A percentile compares a stretch with the other conserved stretches of the same genome.
phyloP scores from a whole-genome alignment of 768 basidiomycete species.

The Pisolithus orientalis region DNA sequence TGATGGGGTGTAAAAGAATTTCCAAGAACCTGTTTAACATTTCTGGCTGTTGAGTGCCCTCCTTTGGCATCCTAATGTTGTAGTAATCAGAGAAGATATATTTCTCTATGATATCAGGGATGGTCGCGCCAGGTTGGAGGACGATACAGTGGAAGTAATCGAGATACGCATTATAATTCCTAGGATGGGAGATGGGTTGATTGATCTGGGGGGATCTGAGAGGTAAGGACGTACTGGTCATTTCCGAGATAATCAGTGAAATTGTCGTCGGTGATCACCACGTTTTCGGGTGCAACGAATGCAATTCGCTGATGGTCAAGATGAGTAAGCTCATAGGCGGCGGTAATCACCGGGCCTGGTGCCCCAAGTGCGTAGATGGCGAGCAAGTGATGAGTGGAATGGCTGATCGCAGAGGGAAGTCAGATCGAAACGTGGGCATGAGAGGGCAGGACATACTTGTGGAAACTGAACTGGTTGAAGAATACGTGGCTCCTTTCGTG shows the following conservation, averaged over 20 bases:
- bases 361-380: conserved; percentile 61
- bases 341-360: conserved; percentile 32
- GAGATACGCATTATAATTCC: conserved; percentile 28
- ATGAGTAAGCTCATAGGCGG: conserved; percentile 36
- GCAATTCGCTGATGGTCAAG: conserved; percentile 32
- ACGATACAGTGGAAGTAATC: conserved; percentile 26
- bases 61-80: conserved; percentile 33
- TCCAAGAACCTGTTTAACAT: conserved; percentile 57
- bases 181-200: conserved; percentile 1
- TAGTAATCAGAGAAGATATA: conserved; percentile 51
- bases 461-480: conserved; percentile 36
- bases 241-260: conserved; percentile 23
- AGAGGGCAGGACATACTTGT: conserved; percentile 19
- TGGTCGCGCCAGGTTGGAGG: conserved; percentile 21
- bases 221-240: conserved; percentile 20
- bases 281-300: conserved; percentile 18
- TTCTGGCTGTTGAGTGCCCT: conserved; percentile 35
- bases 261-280: conserved; percentile 20
- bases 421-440: neutral
- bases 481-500: conserved; percentile 50
- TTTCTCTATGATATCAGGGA: conserved; percentile 46
- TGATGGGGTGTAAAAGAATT: conserved; percentile 60
- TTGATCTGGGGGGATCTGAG: neutral
- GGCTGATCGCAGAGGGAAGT: conserved; percentile 31
- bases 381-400: conserved; percentile 51